Base-by-base conservation (phyloP, 768 basidiomycete genomes). In the Tulasnella sp. region DNA sequence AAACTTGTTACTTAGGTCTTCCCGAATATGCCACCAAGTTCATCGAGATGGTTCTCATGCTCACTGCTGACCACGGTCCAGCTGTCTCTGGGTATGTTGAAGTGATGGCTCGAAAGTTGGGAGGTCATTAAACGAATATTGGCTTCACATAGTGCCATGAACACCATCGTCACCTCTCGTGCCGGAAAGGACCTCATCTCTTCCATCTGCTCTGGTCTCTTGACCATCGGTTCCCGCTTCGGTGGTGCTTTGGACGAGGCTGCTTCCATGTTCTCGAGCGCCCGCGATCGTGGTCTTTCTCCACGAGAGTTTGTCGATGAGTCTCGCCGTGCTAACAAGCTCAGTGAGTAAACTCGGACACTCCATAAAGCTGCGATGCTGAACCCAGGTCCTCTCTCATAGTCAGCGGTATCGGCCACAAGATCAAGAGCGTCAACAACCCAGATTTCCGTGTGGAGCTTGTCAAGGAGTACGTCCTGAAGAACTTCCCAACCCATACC, bases 121-220 rank as follows among this genome's bases (percentile, higher is more conserved):
- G 45, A 49, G 22, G 45, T 64, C 25, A 36, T 12, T 22, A 25
- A 11, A 14, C 45, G 2, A 8, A 22, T 22, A 49, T 49, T 8
- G 15, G 8, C 77, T 76, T 71, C 67, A 71, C 67, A 31, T 76
- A 85, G 89, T 85, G 97, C 97, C 29, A 99, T 99, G 97, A 99
- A 97, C 88, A 97, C 97, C 78, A 98, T 99, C 82, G 96, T 99
- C 82, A 96, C 97, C 25, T 91, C 95, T 42, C 97, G 97, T 85
- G 97, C 97, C n/a, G 97, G 97, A 83, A 99, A 99, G 86, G 97
- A 99, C 83, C 85, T 99, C 80, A 96, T 99, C 82, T 98, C 96
- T 5, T 97, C 95, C 78, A 88, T 99, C 78, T 92, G 93, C 12
- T 95, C 96, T 75, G 97, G 97, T 87, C 89, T 99, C 79, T 87